A percentile compares a stretch with the other conserved stretches of the same genome.
Conservation (phyloP, 768 basidiomycete genomes). For the Clavaria fumosa region DNA sequence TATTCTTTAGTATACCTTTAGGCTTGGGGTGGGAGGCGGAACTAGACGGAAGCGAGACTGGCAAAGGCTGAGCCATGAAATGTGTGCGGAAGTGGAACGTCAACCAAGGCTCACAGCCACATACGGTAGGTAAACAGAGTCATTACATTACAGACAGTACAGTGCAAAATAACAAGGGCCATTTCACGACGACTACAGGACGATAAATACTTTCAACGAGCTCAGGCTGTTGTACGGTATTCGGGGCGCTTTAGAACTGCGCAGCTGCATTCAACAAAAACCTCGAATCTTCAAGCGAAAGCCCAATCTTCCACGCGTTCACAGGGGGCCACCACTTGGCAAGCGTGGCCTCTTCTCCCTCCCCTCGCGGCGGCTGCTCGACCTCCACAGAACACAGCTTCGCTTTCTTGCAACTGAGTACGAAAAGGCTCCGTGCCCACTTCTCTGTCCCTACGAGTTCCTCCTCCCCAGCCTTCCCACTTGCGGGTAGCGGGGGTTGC, state of each 20-base stretch:
- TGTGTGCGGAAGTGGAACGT: too few relatives aligned
- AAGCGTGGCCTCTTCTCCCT: background rate
- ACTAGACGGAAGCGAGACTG: too few relatives aligned
- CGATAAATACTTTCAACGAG: too few relatives aligned
- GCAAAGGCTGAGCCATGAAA: too few relatives aligned
- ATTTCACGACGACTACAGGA: too few relatives aligned
- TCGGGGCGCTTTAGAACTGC: background rate
- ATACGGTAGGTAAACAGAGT: too few relatives aligned
- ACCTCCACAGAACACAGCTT: background rate
- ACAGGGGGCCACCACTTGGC: background rate
- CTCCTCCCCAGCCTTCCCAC: background rate
- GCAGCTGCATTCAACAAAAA: background rate
- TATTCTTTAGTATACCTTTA: slow-evolving; percentile 84
- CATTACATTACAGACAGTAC: too few relatives aligned
- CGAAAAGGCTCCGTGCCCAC: background rate
- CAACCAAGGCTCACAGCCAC: too few relatives aligned
- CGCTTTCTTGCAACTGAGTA: background rate
- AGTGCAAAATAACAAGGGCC: too few relatives aligned
- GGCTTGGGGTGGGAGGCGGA: slow-evolving; percentile 59
- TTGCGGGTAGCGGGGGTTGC: background rate
- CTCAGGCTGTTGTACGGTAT: too few relatives aligned
- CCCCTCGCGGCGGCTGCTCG: background rate
- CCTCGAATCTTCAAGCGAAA: background rate
- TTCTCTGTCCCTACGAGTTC: background rate
- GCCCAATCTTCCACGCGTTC: background rate